A percentile compares a stretch with the other conserved stretches of the same genome.
Conservation (phyloP, 805 yeast species). For the Schwanniomyces vanrijiae region DNA sequence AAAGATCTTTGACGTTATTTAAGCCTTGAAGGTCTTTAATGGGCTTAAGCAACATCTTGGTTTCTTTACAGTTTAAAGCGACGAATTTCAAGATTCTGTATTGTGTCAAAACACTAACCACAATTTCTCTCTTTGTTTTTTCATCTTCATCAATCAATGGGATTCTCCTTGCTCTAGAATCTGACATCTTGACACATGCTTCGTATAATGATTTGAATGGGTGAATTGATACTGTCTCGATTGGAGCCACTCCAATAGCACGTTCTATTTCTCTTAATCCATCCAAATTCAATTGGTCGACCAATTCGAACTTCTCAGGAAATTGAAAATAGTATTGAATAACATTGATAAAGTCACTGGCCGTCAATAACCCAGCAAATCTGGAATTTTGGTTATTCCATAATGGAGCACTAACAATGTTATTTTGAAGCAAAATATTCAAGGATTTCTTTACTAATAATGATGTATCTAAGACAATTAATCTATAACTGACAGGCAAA, state of each 20-base stretch:
- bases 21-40: constrained; percentile 69
- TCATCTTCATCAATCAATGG: constrained; percentile 95
- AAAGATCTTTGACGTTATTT: constrained; percentile 50
- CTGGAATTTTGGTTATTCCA: constrained; percentile 89
- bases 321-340: constrained; percentile 89
- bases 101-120: constrained; percentile 92
- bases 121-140: constrained; percentile 88
- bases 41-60: constrained; percentile 77
- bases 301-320: constrained; percentile 85
- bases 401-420: constrained; percentile 93
- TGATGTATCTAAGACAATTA: constrained; percentile 91
- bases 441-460: constrained; percentile 86
- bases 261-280: constrained; percentile 85
- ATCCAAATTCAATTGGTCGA: constrained; percentile 80
- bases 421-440: constrained; percentile 86
- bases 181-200: constrained; percentile 90
- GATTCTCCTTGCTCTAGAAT: constrained; percentile 85
- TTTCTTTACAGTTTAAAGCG: constrained; percentile 93
- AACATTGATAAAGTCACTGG: constrained; percentile 91
- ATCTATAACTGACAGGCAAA: constrained; percentile 88
- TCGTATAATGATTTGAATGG: constrained; percentile 89
- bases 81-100: constrained; percentile 94
- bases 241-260: constrained; percentile 80
- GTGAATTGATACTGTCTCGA: constrained; percentile 84
- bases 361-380: constrained; percentile 92